Conservation (phyloP, 1,139 yeast species). For the Starmera stellimalicola region DNA sequence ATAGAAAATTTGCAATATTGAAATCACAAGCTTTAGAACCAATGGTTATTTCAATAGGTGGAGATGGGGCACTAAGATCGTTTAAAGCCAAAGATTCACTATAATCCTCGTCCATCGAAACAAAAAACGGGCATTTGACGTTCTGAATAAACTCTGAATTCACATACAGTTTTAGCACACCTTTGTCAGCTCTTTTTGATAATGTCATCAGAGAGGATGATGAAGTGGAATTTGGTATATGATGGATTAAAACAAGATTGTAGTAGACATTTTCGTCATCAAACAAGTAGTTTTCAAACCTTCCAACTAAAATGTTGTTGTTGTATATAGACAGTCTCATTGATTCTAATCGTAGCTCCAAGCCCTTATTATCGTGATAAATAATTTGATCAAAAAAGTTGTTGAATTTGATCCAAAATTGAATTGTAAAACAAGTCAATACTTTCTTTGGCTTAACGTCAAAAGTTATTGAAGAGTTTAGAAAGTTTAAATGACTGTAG, state of each 20-base stretch:
- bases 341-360: slow-evolving; percentile 5
- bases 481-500: slow-evolving; percentile 9
- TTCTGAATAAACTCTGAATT: slow-evolving; percentile 14
- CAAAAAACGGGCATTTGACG: slow-evolving; percentile 13
- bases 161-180: slow-evolving; percentile 13
- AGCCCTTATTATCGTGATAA: slow-evolving; percentile 2
- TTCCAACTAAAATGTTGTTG: slow-evolving; percentile 5
- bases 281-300: slow-evolving; percentile 11
- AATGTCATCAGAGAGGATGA: background rate
- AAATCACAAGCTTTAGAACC: slow-evolving; percentile 10
- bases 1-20: slow-evolving; percentile 14
- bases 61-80: background rate
- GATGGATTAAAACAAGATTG: slow-evolving; percentile 14
- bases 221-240: slow-evolving; percentile 2
- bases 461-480: slow-evolving; percentile 8
- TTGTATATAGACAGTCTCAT: slow-evolving; percentile 10
- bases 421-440: slow-evolving; percentile 10
- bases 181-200: slow-evolving; percentile 7
- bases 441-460: background rate
- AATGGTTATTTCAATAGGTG: slow-evolving; percentile 3
- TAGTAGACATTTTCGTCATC: slow-evolving; percentile 9
- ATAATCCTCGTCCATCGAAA: slow-evolving; percentile 4
- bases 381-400: slow-evolving; percentile 4
- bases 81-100: background rate
- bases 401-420: slow-evolving; percentile 15